Conservation (phyloP, 495 filamentous ascomycete genomes). For the Aspergillus sclerotioniger region DNA sequence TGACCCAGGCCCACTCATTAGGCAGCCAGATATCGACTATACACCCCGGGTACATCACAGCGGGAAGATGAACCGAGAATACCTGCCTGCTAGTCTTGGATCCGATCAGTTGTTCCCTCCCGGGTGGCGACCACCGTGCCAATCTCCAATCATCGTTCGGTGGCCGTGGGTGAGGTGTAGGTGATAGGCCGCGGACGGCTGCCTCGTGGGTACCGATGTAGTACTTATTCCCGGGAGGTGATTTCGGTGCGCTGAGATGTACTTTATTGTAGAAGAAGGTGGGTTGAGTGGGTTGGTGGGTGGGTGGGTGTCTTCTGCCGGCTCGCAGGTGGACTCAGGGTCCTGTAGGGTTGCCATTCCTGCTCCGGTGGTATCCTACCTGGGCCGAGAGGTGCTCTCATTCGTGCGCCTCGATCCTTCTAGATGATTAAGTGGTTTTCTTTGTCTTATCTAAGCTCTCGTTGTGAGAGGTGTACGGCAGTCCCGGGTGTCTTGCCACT, state of each 20-base stretch:
- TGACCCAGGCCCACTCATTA: slow-evolving; percentile 17
- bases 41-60: background rate
- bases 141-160: background rate
- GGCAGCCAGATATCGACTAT: slow-evolving; percentile 16
- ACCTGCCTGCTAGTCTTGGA: background rate
- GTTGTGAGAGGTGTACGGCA: too few relatives aligned
- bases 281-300: too few relatives aligned
- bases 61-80: background rate
- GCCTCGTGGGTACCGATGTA: background rate
- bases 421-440: too few relatives aligned
- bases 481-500: too few relatives aligned
- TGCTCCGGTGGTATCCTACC: too few relatives aligned
- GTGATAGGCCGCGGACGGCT: background rate
- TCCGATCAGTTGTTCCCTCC: background rate
- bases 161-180: background rate
- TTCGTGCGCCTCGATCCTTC: too few relatives aligned
- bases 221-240: background rate
- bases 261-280: background rate
- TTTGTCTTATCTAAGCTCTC: too few relatives aligned
- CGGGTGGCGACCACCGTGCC: background rate
- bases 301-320: too few relatives aligned
- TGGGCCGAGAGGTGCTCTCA: too few relatives aligned
- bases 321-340: too few relatives aligned
- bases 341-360: too few relatives aligned
- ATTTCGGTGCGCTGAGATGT: background rate